Evolutionary conservation across 2,329 filamentous ascomycete species (phyloP), one percentile per base, ranked within the genome.

Genomic region (Herpotrichia juniperi): DNA sequence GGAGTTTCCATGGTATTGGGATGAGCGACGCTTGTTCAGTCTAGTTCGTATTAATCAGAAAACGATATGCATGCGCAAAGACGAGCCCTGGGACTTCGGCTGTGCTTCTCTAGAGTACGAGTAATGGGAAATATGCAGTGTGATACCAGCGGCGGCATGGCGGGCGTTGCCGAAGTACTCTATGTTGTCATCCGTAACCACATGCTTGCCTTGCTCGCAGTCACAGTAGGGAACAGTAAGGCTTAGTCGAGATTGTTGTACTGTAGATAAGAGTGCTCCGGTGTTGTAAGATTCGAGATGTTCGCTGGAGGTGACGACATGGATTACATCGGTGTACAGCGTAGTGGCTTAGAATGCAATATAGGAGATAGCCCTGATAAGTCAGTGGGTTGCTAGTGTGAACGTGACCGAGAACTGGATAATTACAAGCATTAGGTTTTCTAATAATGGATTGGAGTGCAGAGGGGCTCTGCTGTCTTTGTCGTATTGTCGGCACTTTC

Each of bases 401-500:
- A 12, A 42, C 11, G 40, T 32, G 35, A 40, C 40, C 43, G 8
- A 30, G 30, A 28, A n/a, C 11, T 30, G 25, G 35, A 42, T 34
- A 35, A 46, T 35, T 32, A 26, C 25, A 25, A 32, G 25, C 4
- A 2, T 34, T 30, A 16, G 30, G n/a, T n/a, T 50, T 51, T 53
- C 49, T 56, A 56, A 50, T 56, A 53, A 32, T 53, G 53, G 53
- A 47, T 28, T 44, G 21, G 21, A 30, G 26, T 53, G 53, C 53
- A 53, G 50, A 52, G 50, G 53, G 53, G 50, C 53, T 56, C 53
- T 53, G 49, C 46, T 44, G 31, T 25, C 46, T 31, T 49, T 37
- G 11, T 46, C 42, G 45, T 51, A 42, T 49, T 30, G 25, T 35
- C 42, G 45, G 40, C 42, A 46, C 42, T 37, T 43, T 42, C 24